Evolutionary conservation across 441 rosid genomes (phyloP).

Genomic region (Macaranga tanarius): DNA sequence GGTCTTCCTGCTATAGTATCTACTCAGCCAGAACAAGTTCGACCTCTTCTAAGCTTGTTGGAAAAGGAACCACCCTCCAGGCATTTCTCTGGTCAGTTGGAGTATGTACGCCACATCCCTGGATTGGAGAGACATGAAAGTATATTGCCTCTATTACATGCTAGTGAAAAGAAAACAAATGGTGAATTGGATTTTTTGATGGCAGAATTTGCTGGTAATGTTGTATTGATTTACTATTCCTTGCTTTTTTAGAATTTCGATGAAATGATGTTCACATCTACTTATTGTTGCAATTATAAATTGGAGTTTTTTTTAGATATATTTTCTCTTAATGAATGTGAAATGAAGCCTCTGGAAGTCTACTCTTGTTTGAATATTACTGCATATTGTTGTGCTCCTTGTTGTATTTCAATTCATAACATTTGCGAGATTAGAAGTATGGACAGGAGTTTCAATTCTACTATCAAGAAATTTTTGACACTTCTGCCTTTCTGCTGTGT

Average conservation of each 20-base stretch:
- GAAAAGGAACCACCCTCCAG: constrained; percentile 96
- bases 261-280: background rate
- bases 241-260: background rate
- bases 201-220: constrained; percentile 90
- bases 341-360: background rate
- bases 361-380: background rate
- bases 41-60: constrained; percentile 96
- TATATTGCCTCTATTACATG: constrained; percentile 77
- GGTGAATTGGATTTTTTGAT: constrained; percentile 86
- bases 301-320: background rate
- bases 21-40: constrained; percentile 80
- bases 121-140: constrained; percentile 89
- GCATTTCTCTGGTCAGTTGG: constrained; percentile 88
- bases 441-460: background rate
- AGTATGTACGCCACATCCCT: constrained; percentile 69
- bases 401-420: background rate
- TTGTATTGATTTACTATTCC: background rate
- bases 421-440: background rate
- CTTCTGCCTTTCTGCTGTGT: background rate
- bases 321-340: background rate
- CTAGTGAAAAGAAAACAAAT: constrained; percentile 75
- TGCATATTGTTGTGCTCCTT: background rate
- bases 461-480: background rate
- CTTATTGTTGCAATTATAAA: background rate
- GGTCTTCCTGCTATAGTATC: constrained; percentile 44